phyloP scores from a whole-genome alignment of 768 basidiomycete species.

The Panaeolus cyanescens region DNA sequence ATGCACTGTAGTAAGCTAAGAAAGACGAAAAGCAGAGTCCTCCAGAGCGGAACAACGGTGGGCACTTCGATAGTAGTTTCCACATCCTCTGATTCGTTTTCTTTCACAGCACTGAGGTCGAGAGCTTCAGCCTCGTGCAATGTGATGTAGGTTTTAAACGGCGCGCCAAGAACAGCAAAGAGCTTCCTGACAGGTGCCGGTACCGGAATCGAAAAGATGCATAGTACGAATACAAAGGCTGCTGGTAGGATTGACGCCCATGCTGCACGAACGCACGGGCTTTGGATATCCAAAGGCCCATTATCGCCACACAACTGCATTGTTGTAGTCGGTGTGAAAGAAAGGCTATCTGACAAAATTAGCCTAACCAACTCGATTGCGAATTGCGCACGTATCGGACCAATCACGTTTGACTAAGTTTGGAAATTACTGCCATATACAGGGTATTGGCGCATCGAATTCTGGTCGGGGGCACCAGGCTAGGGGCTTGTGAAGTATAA shows the following conservation, averaged over 20 bases:
- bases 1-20: slow-evolving; percentile 59
- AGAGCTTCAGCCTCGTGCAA: slow-evolving; percentile 60
- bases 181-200: slow-evolving; percentile 26
- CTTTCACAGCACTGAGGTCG: slow-evolving; percentile 20
- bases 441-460: background rate
- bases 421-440: background rate
- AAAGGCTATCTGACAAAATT: background rate
- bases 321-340: slow-evolving; percentile 6
- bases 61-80: slow-evolving; percentile 19
- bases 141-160: slow-evolving; percentile 47
- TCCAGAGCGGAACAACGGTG: slow-evolving; percentile 53
- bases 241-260: slow-evolving; percentile 55
- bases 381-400: background rate
- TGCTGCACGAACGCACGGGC: slow-evolving; percentile 48
- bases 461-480: background rate
- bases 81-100: slow-evolving; percentile 23
- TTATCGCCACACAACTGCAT: slow-evolving; percentile 36
- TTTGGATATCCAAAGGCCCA: slow-evolving; percentile 42
- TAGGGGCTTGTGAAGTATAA: too few species aligned
- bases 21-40: slow-evolving; percentile 55
- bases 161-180: slow-evolving; percentile 23
- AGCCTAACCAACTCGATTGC: background rate
- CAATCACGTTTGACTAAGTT: background rate
- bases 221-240: slow-evolving; percentile 45
- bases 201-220: slow-evolving; percentile 34